These are phyloP conservation scores for Chlamydomonas sphaeroides DNA, from an alignment of 139 green algal species.

Conservation along the genomic window DNA sequence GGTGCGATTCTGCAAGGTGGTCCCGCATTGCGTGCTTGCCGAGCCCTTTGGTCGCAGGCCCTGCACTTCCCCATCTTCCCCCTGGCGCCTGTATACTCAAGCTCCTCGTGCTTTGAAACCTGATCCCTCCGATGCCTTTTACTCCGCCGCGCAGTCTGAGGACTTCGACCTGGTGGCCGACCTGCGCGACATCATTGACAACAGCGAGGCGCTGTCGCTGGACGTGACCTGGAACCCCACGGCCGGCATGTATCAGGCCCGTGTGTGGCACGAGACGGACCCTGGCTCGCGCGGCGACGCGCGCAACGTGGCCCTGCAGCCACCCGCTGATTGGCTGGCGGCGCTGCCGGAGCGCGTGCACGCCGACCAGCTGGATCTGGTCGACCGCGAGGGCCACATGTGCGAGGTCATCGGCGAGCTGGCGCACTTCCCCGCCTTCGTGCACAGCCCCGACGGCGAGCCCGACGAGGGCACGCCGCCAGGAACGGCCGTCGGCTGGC, in stretches of 20 bases:
- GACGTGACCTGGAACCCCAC: constrained; percentile 57
- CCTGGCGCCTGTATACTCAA: too few species aligned
- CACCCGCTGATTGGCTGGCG: constrained; percentile 4
- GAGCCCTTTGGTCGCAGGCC: too few species aligned
- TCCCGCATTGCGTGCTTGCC: not conserved
- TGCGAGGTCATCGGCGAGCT: constrained; percentile 46
- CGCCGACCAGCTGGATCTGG: constrained; percentile 38
- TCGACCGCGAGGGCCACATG: constrained; percentile 39
- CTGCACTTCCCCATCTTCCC: too few species aligned
- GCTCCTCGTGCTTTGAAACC: too few species aligned
- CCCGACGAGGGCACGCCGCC: constrained; percentile 19
- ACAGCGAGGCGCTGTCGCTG: constrained; percentile 43
- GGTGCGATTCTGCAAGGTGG: too few species aligned
- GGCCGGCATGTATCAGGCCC: constrained; percentile 51
- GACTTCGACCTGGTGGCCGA: constrained; percentile 51
- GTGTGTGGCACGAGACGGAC: constrained; percentile 50
- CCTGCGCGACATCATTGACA: constrained; percentile 55
- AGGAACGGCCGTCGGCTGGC: constrained; percentile 31
- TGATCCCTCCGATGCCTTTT: too few species aligned
- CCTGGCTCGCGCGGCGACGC: constrained; percentile 19
- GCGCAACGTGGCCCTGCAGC: constrained; percentile 18
- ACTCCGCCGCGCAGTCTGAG: too few species aligned
- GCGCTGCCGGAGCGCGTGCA: constrained; percentile 30
- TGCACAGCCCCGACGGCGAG: not conserved
- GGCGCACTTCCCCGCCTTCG: constrained; percentile 31